These are phyloP conservation scores for Neoscytalidium dimidiatum DNA, from an alignment of 2,329 filamentous ascomycete species.

Conservation along the genomic window DNA sequence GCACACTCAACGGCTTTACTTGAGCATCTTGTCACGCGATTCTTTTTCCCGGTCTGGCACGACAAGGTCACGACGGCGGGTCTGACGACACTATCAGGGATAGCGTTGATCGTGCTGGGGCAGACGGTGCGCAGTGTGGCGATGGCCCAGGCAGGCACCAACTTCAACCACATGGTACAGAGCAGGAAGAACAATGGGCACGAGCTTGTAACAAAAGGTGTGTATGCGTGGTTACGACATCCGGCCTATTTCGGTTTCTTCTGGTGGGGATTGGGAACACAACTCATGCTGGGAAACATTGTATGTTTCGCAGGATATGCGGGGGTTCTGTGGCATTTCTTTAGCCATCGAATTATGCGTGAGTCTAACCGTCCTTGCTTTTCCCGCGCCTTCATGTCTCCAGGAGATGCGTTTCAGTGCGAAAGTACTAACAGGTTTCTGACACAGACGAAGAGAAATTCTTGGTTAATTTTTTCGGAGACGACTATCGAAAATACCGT, in stretches of 20 bases:
- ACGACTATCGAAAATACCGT: constrained; percentile 76
- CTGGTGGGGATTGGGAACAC: constrained; percentile 96
- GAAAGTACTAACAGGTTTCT: not conserved
- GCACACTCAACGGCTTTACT: constrained; percentile 74
- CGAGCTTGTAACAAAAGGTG: constrained; percentile 76
- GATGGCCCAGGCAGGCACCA: constrained; percentile 85
- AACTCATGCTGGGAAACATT: constrained; percentile 83
- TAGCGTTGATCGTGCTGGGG: constrained; percentile 66
- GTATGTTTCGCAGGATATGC: constrained; percentile 76
- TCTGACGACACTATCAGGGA: constrained; percentile 50
- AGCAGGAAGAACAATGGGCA: constrained; percentile 69
- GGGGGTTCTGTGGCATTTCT: constrained; percentile 82
- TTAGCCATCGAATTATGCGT: constrained; percentile 69
- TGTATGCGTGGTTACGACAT: constrained; percentile 78
- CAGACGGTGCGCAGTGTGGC: constrained; percentile 77
- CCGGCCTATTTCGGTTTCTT: constrained; percentile 98
- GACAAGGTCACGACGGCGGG: constrained; percentile 45
- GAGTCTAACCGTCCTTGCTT: constrained; percentile 33
- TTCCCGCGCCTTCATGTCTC: too few species aligned
- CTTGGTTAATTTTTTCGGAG: constrained; percentile 74
- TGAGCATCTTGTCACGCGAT: constrained; percentile 67
- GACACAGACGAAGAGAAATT: constrained; percentile 71
- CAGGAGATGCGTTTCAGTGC: too few species aligned
- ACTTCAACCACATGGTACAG: constrained; percentile 87
- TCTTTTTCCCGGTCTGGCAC: constrained; percentile 56